Percentiles rank a stretch among this genome's conserved stretches.
Conservation (phyloP, 78 protist genomes). For the Isochrysis galbana region DNA sequence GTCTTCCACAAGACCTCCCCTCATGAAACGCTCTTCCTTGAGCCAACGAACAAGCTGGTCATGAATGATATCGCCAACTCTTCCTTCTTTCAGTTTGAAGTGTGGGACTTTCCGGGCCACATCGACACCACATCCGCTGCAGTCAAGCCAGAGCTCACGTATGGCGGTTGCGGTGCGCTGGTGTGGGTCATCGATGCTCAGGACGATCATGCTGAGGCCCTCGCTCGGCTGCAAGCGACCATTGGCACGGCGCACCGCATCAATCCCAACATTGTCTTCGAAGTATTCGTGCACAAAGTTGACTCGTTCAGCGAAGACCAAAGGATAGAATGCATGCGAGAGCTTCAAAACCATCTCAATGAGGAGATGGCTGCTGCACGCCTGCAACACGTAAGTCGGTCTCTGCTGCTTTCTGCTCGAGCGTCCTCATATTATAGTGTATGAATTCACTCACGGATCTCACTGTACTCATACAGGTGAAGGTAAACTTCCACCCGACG, state of each 20-base stretch:
- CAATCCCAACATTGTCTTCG: constrained; percentile 81
- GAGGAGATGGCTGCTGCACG: constrained; percentile 65
- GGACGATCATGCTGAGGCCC: constrained; percentile 73
- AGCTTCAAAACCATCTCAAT: constrained; percentile 75
- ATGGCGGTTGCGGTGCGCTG: constrained; percentile 88
- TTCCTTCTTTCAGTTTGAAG: constrained; percentile 86
- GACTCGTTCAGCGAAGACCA: constrained; percentile 22
- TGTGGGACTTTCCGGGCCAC: constrained; percentile 95
- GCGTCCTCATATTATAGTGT: too few species aligned
- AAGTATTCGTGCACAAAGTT: constrained; percentile 92
- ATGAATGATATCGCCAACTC: constrained; percentile 75
- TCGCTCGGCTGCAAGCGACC: constrained; percentile 64
- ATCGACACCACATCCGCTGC: background rate
- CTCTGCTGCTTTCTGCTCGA: too few species aligned
- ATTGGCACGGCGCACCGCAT: constrained; percentile 49
- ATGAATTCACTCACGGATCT: too few species aligned
- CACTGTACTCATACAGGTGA: constrained; percentile 19
- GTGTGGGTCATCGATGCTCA: constrained; percentile 89
- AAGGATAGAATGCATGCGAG: constrained; percentile 74
- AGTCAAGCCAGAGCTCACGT: constrained; percentile 71
- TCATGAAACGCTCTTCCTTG: constrained; percentile 92
- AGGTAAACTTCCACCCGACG: constrained; percentile 89
- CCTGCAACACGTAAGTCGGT: constrained; percentile 22
- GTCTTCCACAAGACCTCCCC: constrained; percentile 96
- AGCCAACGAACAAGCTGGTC: constrained; percentile 61